Evolutionary conservation across 2,329 filamentous ascomycete species (phyloP), one percentile per base, ranked within the genome.

Genomic region (Neocucurbitaria cava): DNA sequence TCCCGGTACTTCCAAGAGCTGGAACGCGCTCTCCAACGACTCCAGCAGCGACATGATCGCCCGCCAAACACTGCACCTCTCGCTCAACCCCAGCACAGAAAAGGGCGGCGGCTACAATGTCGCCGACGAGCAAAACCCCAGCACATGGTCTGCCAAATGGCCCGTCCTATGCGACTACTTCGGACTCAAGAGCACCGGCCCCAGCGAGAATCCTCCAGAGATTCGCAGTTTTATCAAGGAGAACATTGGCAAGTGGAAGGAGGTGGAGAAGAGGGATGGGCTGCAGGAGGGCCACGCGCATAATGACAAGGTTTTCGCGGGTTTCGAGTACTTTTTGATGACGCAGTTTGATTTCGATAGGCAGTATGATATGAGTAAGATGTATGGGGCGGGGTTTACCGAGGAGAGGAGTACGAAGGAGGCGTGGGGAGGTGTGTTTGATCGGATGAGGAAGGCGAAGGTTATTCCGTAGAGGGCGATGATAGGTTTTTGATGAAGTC

Each of bases 91-190:
- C 0, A 69, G 73, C 28, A 66, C 59, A 68, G 47, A 74, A 69
- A 59, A 75, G 54, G 51, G 71, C 62, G 52, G 72, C 55, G 47
- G 68, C 53, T 82, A 76, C 65, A 82, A 81, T 55, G 73, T 75
- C 2, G 79, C 77, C 33, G 72, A 80, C 24, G 74, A 76, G 44
- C 74, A 69, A 40, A 64, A 66, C 5, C 58, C 67, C 0, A 72
- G 72, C 0, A 61, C 70, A 55, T 82, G 79, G 79, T 71, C 70
- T 8, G 47, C 62, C 8, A 79, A 79, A 56, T 82, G 79, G 79
- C 78, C 79, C 1, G 62, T 77, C 3, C 68, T 82, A 23, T 79
- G 78, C 62, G 68, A 72, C 2, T 78, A 79, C 49, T 81, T 81
- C 61, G 76, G 75, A 0, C 69, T 82, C 31, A 76, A 76, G 46